A percentile compares a stretch with the other conserved stretches of the same genome.
Conservation (phyloP, 2,329 filamentous ascomycete species). For the Ascochyta rabiei region DNA sequence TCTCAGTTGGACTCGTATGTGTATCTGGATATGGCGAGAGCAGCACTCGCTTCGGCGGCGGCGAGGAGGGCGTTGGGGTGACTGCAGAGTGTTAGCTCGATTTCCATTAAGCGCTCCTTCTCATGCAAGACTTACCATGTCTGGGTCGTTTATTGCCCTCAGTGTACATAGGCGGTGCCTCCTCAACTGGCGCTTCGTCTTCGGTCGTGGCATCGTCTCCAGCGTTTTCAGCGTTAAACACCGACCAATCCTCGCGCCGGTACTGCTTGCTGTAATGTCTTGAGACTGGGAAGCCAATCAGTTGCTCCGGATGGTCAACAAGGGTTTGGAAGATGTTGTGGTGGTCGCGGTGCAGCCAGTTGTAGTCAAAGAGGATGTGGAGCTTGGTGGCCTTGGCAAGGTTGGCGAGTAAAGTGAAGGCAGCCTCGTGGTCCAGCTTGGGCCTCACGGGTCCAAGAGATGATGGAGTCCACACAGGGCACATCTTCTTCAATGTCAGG, state of each 20-base stretch:
- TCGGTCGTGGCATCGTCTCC: slow-evolving; percentile 1
- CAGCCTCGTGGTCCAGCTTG: slow-evolving; percentile 9
- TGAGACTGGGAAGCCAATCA: slow-evolving; percentile 16
- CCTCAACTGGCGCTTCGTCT: neutral
- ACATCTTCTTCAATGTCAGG: slow-evolving; percentile 10
- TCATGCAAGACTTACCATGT: slow-evolving; percentile 11
- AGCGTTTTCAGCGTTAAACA: slow-evolving; percentile 1
- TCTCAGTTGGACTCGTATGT: slow-evolving; percentile 16
- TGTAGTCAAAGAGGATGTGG: slow-evolving; percentile 22
- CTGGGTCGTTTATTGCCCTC: slow-evolving; percentile 18
- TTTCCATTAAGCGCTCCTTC: too few species aligned
- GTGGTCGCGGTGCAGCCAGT: slow-evolving; percentile 21
- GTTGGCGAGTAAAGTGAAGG: slow-evolving; percentile 11
- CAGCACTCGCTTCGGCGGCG: slow-evolving; percentile 18
- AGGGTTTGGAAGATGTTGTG: slow-evolving; percentile 13
- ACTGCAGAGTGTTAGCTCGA: neutral
- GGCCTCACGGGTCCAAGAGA: neutral
- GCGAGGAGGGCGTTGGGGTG: slow-evolving; percentile 8
- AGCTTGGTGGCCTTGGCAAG: slow-evolving; percentile 22
- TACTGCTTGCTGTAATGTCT: slow-evolving; percentile 2
- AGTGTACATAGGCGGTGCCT: slow-evolving; percentile 19
- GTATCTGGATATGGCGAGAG: neutral
- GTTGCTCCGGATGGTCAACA: slow-evolving; percentile 11
- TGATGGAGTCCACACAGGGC: slow-evolving; percentile 16
- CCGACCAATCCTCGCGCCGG: slow-evolving; percentile 8